Evolutionary conservation across 169 alveolate genomes (phyloP).

Genomic region (Cyclospora cayetanensis): DNA sequence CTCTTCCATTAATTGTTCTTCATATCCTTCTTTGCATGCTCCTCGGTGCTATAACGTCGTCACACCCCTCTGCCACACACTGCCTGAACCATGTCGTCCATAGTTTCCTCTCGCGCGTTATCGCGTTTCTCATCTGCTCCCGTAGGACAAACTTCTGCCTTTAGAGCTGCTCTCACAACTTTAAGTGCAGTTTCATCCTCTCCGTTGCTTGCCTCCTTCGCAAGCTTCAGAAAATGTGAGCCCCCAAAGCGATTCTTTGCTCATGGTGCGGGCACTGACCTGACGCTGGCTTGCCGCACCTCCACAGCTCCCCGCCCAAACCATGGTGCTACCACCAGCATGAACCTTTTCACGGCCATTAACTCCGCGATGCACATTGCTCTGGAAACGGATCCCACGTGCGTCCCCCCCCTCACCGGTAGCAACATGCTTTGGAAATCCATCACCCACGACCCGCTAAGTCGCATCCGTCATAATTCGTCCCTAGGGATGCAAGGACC

Average conservation of each 20-base stretch:
- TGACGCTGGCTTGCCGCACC: conserved; percentile 67
- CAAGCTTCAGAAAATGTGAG: too few species aligned
- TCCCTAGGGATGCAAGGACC: too few species aligned
- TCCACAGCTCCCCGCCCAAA: conserved; percentile 25
- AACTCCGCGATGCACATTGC: conserved; percentile 94
- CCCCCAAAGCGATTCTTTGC: conserved; percentile 10
- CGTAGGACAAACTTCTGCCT: too few species aligned
- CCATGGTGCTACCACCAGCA: conserved; percentile 77
- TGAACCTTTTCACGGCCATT: conserved; percentile 94
- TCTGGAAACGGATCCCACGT: conserved; percentile 91
- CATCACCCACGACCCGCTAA: too few species aligned
- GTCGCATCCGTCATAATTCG: too few species aligned
- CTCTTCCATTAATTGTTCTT: too few species aligned
- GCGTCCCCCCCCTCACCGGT: conserved; percentile 31
- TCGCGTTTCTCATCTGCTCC: neutral
- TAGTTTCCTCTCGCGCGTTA: neutral
- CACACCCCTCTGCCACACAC: neutral
- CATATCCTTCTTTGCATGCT: too few species aligned
- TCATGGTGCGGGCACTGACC: conserved; percentile 57
- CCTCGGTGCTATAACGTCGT: too few species aligned
- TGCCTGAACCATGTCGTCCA: neutral
- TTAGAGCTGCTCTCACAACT: too few species aligned
- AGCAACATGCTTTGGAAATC: neutral
- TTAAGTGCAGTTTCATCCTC: too few species aligned
- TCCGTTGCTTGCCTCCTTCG: too few species aligned